Evolutionary conservation across 371 early-diverging fungal genomes (phyloP).

Genomic region (Dinochytrium kinnereticum): DNA sequence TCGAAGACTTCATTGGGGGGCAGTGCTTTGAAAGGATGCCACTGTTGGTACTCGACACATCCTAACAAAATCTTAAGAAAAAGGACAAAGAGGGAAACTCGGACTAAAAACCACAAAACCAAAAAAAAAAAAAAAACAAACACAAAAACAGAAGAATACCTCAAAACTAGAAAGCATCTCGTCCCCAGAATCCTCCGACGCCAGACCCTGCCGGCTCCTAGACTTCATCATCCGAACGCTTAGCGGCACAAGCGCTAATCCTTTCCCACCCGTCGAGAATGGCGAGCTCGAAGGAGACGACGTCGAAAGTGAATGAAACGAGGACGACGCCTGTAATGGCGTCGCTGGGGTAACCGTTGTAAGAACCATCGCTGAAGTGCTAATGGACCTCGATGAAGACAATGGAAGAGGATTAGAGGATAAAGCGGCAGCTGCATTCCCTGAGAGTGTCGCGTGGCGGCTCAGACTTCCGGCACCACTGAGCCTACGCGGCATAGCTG

Average conservation of each 20-base stretch:
- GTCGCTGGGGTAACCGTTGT: conserved; percentile 9
- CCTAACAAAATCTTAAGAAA: background rate
- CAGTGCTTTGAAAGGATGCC: background rate
- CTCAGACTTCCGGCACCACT: background rate
- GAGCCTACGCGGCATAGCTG: no score
- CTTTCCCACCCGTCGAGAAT: background rate
- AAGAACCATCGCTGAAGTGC: background rate
- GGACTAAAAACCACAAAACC: background rate
- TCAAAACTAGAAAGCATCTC: background rate
- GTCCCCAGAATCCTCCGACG: conserved; percentile 2
- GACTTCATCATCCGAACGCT: conserved; percentile 3
- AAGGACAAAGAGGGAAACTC: background rate
- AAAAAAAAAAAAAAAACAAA: background rate
- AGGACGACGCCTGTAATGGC: background rate
- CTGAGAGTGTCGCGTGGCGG: background rate
- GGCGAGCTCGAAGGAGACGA: background rate
- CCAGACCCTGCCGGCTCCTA: background rate
- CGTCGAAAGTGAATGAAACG: background rate
- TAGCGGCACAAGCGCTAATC: background rate
- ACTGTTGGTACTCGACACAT: background rate
- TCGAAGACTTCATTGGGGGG: background rate
- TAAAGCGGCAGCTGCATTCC: background rate
- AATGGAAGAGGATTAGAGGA: background rate
- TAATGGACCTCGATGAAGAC: background rate
- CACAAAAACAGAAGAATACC: background rate